Evolutionary conservation across 192 early-diverging fungal genomes (phyloP), one percentile per base, ranked within the genome.

Genomic region (Anaeromyces robustus): DNA sequence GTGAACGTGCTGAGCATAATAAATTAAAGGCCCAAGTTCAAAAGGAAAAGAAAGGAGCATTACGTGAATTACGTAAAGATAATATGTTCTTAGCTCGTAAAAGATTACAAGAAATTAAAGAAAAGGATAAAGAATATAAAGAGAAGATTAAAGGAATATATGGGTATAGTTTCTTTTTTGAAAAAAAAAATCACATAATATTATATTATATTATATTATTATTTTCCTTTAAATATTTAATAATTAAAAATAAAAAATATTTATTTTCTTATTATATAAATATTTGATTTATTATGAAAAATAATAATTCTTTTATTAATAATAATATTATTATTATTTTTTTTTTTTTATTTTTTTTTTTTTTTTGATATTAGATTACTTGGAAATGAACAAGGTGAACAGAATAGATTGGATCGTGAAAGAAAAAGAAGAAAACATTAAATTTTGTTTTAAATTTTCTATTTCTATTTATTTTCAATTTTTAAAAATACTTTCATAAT

Each of bases 51-150:
- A 95, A 98, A 84, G 96, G 97, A 22, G 96, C 96, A 29, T 90
- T 96, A 77, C 92, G 98, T 29, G 98, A 99, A 86, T 85, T 99
- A 81, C 93, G 97, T 34, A 95, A 97, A 84, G 98, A 99, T 84
- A 92, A 92, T 34, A 89, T 91, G 85, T 99, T 97, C 80, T 84
- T 98, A 34, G 92, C 94, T 22, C 86, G 90, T 28, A 90, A 94
- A 86, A 86, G 91, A 78, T 81, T 95, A 29, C 84, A 84, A 80
- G 88, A 90, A 79, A 87, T 86, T 80, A 92, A 90, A 80, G 91
- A 94, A 81, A 94, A 94, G 90, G 97, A 97, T 84, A 83, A 32
- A 12, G 85, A 84, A 30, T 99, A 99, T 84, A 92, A 92, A 80
- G 90, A 92, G 81, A 96, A 93, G 91, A 95, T 99, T 90, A 94